Evolutionary conservation across 2,329 filamentous ascomycete species (phyloP), one percentile per base, ranked within the genome.

Genomic region (Aspergillus piperis): DNA sequence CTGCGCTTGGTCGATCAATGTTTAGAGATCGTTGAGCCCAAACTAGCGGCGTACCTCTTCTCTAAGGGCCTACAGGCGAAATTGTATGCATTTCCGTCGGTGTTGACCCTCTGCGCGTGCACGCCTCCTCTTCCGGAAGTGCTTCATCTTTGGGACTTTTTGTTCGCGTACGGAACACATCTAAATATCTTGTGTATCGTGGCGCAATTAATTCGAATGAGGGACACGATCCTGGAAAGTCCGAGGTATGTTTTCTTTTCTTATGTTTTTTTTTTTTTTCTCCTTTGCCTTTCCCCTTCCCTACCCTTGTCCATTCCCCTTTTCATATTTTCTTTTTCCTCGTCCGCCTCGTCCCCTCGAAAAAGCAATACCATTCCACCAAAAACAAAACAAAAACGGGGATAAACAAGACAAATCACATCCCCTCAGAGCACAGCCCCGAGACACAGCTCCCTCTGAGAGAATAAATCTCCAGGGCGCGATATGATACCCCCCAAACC

Each of bases 171-270:
- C 68, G 95, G 95, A 0, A 88, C 92, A 38, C 95, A 99, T 75
- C 77, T 99, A 62, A 99, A 99, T 71, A 91, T 99, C 58, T 79
- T 99, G 21, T 98, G 95, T 74, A 97, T 99, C 65, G 95, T 98
- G 15, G 94, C 94, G 13, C 95, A 99, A 78, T 81, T 99, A 55
- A 89, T 97, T 52, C 85, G 96, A 70, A 91, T 97, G 78, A 84
- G 93, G 61, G 89, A 93, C 59, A 88, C 91, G 62, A 88, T 99
- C 56, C 79, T 99, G 68, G 87, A 87, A 59, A 96, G 90, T 59
- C 85, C 90, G 6, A 96, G 90, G 93, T 96, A 80, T 61, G 66
- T 74, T 21, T 47, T 5, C 25, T 57, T 23, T 19, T 19, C 17
- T 19, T 19, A 1, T 19, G 39, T 17, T 58, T 48, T 44, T 6